A percentile compares a stretch with the other conserved stretches of the same genome.
Conservation (phyloP, 2,329 filamentous ascomycete genomes). For the Pseudogymnoascus sp. region DNA sequence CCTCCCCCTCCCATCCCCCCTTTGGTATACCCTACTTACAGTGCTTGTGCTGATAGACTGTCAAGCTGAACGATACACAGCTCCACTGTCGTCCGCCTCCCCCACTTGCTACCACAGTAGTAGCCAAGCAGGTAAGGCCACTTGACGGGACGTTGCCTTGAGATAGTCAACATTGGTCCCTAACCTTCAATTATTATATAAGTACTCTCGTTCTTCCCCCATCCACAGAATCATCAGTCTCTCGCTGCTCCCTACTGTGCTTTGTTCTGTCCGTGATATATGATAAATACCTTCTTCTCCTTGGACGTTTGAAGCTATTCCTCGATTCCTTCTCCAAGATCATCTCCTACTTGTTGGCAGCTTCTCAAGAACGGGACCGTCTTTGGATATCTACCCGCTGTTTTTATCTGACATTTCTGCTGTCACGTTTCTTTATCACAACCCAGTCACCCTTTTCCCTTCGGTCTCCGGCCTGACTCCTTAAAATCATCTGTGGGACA, state of each 20-base stretch:
- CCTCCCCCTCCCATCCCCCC: not conserved
- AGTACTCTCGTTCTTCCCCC: not conserved
- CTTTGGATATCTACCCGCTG: not conserved
- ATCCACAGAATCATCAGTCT: not conserved
- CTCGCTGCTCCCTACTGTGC: not conserved
- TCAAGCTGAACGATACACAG: slow-evolving; percentile 1
- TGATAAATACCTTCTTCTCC: not conserved
- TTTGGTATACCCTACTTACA: too few relatives aligned
- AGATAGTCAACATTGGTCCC: not conserved
- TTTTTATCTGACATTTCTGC: not conserved
- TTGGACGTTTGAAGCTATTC: not conserved
- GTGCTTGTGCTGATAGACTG: not conserved
- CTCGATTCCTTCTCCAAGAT: not conserved
- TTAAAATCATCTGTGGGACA: not conserved
- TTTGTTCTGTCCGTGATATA: not conserved
- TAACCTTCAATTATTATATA: not conserved
- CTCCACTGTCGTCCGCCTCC: not conserved
- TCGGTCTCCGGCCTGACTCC: not conserved
- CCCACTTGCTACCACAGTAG: not conserved
- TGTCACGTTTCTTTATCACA: not conserved
- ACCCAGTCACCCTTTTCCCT: not conserved
- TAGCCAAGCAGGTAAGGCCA: slow-evolving; percentile 2
- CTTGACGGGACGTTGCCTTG: not conserved
- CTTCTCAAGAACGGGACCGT: not conserved
- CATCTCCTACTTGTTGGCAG: not conserved